Evolutionary conservation across 371 early-diverging fungal species (phyloP), one percentile per base, ranked within the genome.

Genomic region (Lichtheimia ramosa): DNA sequence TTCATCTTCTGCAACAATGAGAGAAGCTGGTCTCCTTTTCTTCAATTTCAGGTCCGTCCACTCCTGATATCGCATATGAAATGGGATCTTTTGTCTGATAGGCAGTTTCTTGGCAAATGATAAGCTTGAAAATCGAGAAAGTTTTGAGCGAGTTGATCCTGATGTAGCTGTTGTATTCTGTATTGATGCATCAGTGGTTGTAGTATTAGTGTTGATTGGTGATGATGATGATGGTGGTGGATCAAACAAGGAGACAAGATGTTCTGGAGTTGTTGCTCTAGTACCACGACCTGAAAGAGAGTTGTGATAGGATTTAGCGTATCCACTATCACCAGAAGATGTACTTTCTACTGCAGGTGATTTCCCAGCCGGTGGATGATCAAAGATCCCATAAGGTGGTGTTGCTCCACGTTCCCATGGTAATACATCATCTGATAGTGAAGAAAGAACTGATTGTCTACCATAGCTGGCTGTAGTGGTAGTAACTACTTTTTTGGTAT

Each of bases 51-150:
- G 58, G 49, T 70, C 71, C n/a, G 68, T 65, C 71, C 71, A 71
- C 52, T 71, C 68, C 57, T 71, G 71, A 48, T 71, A 71, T 48
- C 71, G 49, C 62, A 65, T 62, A 51, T 68, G 71, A 52, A 71
- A 71, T 23, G 71, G 71, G 25, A 65, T 63, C 42, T 67, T 67
- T 23, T 62, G 62, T 16, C 71, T 59, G 18, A 53, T 60, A 21
- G 65, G 53, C 16, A 27, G 54, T 43, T 40, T 65, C 64, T 48
- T 71, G 65, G 12, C 58, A 20, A 56, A 71, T 48, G 16, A 58
- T 48, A 20, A 64, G 57, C 39, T 54, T 13, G 65, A 55, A 13
- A 61, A 48, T 20, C 65, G 59, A 5, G 59, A 43, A 6, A 64
- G 49, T 0, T 53, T 48, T 23, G 60, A 61, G 12, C 58, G 53